Base-by-base conservation (phyloP, 2,329 filamentous ascomycete genomes). In the Biscogniauxia sp. region DNA sequence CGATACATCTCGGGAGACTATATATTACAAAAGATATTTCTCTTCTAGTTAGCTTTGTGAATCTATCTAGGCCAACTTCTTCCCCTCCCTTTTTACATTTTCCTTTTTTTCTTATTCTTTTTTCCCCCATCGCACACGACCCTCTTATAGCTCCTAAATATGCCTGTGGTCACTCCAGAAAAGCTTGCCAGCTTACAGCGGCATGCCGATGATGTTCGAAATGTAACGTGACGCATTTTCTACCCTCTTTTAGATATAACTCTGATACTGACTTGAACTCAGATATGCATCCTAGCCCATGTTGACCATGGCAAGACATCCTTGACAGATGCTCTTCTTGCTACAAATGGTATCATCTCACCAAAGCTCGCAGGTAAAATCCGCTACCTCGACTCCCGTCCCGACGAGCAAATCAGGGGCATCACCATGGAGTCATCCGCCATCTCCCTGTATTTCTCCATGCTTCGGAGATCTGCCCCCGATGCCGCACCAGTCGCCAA, bases 381-480 rank as follows among this genome's bases (percentile, higher is more conserved):
- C 77, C 90, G 95, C 67, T 99, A 98, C 73, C 87, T 99, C 61
- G 95, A 99, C 78, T 98, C 95, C 20, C 84, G 95, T 51, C 94
- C 94, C 1, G 95, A 99, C 77, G 95, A 99, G 76, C 95, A 99
- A 78, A 85, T 91, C 17, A 89, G 95, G 66, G 95, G 95, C 59
- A 99, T 99, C 73, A 99, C 95, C n/a, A 99, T 99, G 95, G 95
- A 99, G 76, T 98, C 95, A 0, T 98, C 94, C 5, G 95, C 95
- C 64, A 99, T 99, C 66, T 98, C 95, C 0, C 82, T 99, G 37
- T 96, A 91, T 77, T 99, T 99, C 75, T 96, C 93, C 41, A 92
- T 98, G 84, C 80, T 96, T 57, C 85, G 93, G 67, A 86, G 92
- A 67, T 80, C 86, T 45, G 81, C 85, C 1, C 88, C 89, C 1